These are phyloP conservation scores for Xylaria venustula DNA, from an alignment of 495 filamentous ascomycete genomes.

Conservation along the genomic window DNA sequence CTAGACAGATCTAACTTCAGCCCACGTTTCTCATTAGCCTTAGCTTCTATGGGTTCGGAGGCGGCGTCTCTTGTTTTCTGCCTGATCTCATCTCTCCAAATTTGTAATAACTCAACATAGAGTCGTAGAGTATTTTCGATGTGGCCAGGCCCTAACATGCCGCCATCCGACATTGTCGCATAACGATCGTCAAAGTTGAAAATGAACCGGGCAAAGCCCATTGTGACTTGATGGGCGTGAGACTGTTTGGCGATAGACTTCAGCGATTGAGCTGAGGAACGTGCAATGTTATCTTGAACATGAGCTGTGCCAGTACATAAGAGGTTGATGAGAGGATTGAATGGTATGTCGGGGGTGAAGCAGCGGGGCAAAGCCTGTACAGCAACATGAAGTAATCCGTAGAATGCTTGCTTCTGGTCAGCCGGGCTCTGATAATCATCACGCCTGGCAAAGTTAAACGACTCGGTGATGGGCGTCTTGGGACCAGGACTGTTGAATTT, in stretches of 20 bases:
- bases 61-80: constrained; percentile 75
- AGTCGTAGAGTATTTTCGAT: constrained; percentile 91
- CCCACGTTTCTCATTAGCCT: constrained; percentile 54
- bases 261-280: constrained; percentile 85
- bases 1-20: constrained; percentile 83
- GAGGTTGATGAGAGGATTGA: constrained; percentile 92
- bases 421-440: constrained; percentile 72
- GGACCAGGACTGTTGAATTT: constrained; percentile 83
- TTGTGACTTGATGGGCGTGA: constrained; percentile 93
- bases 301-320: constrained; percentile 96
- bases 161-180: constrained; percentile 96
- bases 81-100: constrained; percentile 96
- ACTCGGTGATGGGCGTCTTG: constrained; percentile 91
- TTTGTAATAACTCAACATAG: constrained; percentile 89
- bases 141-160: constrained; percentile 91
- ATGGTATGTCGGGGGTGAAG: constrained; percentile 83
- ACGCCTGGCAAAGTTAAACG: constrained; percentile 81
- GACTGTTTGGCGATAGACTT: constrained; percentile 93
- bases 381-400: constrained; percentile 91
- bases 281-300: constrained; percentile 87
- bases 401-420: constrained; percentile 92
- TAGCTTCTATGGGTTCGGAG: constrained; percentile 59
- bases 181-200: constrained; percentile 98
- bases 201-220: constrained; percentile 94
- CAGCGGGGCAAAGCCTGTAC: constrained; percentile 93